Percentiles rank a stretch among this genome's conserved stretches.
phyloP scores from a whole-genome alignment of 768 basidiomycete species.

The Boletellus ananas region DNA sequence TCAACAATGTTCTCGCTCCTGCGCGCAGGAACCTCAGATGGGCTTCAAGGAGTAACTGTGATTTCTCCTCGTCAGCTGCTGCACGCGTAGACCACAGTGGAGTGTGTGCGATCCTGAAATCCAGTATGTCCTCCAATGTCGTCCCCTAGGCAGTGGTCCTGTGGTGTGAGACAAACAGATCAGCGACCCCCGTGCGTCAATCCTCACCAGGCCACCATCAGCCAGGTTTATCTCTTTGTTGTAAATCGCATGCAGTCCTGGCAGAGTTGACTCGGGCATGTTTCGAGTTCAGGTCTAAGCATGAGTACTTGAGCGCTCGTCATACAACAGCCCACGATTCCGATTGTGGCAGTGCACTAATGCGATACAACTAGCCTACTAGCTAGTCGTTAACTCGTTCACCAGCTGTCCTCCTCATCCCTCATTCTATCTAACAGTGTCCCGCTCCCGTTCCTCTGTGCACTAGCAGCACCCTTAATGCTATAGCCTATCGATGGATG shows the following conservation, averaged over 20 bases:
- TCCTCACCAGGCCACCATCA: slow-evolving; percentile 47
- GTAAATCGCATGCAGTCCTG: slow-evolving; percentile 12
- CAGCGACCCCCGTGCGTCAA: background rate
- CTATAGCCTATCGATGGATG: slow-evolving; percentile 43
- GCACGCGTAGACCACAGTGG: slow-evolving; percentile 73
- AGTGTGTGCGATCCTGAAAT: slow-evolving; percentile 45
- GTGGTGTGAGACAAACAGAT: background rate
- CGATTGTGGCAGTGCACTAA: slow-evolving; percentile 6
- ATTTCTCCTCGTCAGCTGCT: slow-evolving; percentile 47
- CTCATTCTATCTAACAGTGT: slow-evolving; percentile 35
- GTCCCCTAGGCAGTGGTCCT: slow-evolving; percentile 46
- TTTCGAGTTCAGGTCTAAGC: background rate
- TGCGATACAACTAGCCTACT: slow-evolving; percentile 20
- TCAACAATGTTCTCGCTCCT: slow-evolving; percentile 63
- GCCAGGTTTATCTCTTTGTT: slow-evolving; percentile 25
- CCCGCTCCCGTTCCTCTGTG: slow-evolving; percentile 18
- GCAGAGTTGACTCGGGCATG: background rate
- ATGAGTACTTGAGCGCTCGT: background rate
- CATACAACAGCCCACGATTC: background rate
- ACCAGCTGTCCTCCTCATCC: slow-evolving; percentile 22
- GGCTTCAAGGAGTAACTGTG: slow-evolving; percentile 43
- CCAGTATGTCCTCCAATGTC: slow-evolving; percentile 51
- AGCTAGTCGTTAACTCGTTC: slow-evolving; percentile 24
- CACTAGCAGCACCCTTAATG: slow-evolving; percentile 52
- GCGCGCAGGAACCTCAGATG: slow-evolving; percentile 63